Conservation (phyloP, 2,329 filamentous ascomycete genomes). For the Knufia petricola region DNA sequence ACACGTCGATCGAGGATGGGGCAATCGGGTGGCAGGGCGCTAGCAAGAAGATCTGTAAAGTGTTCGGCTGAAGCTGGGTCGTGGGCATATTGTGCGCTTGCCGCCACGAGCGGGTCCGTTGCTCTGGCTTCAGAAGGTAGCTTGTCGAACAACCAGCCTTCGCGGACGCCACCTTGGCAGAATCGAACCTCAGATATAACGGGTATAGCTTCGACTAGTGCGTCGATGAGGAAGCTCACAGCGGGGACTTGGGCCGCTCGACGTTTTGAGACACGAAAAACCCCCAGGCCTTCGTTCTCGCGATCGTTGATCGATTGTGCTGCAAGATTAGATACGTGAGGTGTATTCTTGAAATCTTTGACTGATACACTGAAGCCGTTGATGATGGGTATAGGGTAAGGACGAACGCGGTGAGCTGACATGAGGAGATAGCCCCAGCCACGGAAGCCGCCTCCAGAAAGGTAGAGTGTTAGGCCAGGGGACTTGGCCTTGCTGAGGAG, state of each 20-base stretch:
- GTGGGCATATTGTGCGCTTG: conserved; percentile 44
- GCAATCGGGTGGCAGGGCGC: conserved; percentile 35
- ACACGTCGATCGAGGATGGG: conserved; percentile 21
- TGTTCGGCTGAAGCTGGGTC: conserved; percentile 32
- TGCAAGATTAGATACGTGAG: conserved; percentile 72
- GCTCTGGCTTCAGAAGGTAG: conserved; percentile 52
- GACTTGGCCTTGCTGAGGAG: conserved; percentile 34
- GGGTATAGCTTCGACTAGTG: conserved; percentile 60
- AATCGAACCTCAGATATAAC: conserved; percentile 66
- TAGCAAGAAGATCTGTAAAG: conserved; percentile 41
- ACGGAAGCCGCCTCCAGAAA: conserved; percentile 82
- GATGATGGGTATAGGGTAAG: conserved; percentile 75
- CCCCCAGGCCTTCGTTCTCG: conserved; percentile 22
- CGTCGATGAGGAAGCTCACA: conserved; percentile 69
- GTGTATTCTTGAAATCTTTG: conserved; percentile 63
- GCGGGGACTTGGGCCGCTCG: conserved; percentile 74
- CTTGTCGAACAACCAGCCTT: conserved; percentile 60
- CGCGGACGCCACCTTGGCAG: conserved; percentile 77
- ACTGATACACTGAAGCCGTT: conserved; percentile 64
- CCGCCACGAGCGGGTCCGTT: conserved; percentile 56
- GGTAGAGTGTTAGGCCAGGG: conserved; percentile 60
- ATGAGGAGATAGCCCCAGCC: conserved; percentile 87
- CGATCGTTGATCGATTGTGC: conserved; percentile 55
- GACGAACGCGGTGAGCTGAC: conserved; percentile 60
- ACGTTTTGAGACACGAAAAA: conserved; percentile 69